Evolutionary conservation across 352 stramenopile genomes (phyloP), one percentile per base, ranked within the genome.

Genomic region (Phytophthora rubi): DNA sequence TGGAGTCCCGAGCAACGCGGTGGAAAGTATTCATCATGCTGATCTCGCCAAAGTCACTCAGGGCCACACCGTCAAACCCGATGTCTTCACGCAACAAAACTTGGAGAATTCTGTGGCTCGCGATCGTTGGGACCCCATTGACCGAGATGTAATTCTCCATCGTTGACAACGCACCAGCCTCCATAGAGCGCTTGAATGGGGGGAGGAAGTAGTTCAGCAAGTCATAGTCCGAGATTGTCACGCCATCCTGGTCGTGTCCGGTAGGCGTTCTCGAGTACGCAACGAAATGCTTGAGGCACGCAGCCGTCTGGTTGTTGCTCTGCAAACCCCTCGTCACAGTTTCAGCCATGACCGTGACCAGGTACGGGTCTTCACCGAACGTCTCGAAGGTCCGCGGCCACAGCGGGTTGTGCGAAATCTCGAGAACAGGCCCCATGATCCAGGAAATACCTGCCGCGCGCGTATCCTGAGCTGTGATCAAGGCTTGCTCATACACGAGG

Each of bases 381-480:
- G 91, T 97, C 73, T 98, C 93, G 60, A 88, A 97, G 6, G 93
- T 87, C 3, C 91, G 73, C 10, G 81, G 67, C 91, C 91, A 97
- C 51, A 88, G 73, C 12, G 89, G 85, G 59, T 97, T 88, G 49
- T 84, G 83, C 0, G 80, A 77, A 35, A 98, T 68, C 59, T 90
- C 82, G 6, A 86, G 68, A 12, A 96, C 83, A 1, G 92, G 92
- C 30, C 73, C 79, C 73, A 97, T 97, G 5, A 98, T 62, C 90
- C 90, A 98, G 10, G 78, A 77, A 39, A 97, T 90, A 1, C 89
- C 92, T 2, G 83, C 89, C 2, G 85, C 86, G 15, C 80, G 63
- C 2, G 89, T 97, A 70, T 98, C 92, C 3, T 81, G 76, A 28
- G 74, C 88, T 8, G 84, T 88, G 26, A 91, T 78, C n/a, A 65